Evolutionary conservation across 2,329 filamentous ascomycete species (phyloP).

Genomic region (Beauveria brongniartii): DNA sequence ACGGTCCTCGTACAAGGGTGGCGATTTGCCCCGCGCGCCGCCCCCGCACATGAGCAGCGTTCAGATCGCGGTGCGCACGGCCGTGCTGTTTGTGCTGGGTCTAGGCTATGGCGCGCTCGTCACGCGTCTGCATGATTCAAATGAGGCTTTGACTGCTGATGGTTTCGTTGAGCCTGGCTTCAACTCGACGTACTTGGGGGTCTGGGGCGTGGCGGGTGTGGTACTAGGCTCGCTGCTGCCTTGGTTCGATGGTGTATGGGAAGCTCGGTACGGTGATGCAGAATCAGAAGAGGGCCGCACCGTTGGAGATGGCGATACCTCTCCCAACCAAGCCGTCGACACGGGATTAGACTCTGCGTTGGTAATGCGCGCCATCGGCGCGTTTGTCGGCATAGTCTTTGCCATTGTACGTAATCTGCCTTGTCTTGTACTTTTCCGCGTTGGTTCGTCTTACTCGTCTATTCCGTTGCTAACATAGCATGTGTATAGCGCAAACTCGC

Average conservation of each 20-base stretch:
- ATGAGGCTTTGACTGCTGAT: conserved; percentile 50
- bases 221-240: conserved; percentile 72
- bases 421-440: not conserved
- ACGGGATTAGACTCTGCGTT: conserved; percentile 64
- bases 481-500: conserved; percentile 66
- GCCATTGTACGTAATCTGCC: conserved; percentile 59
- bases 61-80: conserved; percentile 48
- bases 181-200: conserved; percentile 60
- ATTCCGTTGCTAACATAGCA: not conserved
- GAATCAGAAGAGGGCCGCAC: conserved; percentile 21
- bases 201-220: conserved; percentile 78
- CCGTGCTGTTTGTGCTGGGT: conserved; percentile 69
- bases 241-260: conserved; percentile 73
- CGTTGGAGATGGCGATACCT: conserved; percentile 21
- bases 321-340: conserved; percentile 23
- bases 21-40: conserved; percentile 20
- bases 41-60: conserved; percentile 25
- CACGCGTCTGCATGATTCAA: conserved; percentile 66
- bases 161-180: conserved; percentile 33
- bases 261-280: conserved; percentile 36
- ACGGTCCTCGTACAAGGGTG: conserved; percentile 26
- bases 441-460: not conserved
- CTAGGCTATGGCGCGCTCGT: conserved; percentile 77
- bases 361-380: conserved; percentile 49
- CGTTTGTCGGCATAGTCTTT: conserved; percentile 53